phyloP scores from a whole-genome alignment of 345 rosid genomes.

The Linum tenue region DNA sequence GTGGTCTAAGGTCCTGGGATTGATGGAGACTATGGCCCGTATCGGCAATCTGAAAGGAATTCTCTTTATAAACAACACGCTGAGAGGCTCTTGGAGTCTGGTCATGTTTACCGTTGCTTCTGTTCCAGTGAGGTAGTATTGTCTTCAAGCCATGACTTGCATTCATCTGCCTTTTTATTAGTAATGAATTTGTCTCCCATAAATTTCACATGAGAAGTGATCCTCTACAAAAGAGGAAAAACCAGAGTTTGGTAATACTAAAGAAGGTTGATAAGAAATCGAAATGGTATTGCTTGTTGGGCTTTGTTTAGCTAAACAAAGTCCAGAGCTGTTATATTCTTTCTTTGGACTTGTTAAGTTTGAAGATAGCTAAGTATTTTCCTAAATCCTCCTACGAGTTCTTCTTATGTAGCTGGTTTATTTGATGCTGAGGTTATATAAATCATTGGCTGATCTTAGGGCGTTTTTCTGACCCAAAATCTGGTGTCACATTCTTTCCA shows the following conservation, averaged over 20 bases:
- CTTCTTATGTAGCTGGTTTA: no score
- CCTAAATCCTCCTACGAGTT: background rate
- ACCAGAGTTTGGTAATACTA: background rate
- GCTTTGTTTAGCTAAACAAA: no score
- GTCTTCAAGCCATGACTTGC: background rate
- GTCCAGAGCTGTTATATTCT: no score
- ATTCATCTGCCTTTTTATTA: background rate
- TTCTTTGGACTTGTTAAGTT: no score
- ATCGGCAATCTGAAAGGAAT: slow-evolving; percentile 90
- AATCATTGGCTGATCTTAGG: no score
- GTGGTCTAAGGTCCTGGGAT: slow-evolving; percentile 52
- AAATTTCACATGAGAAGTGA: no score
- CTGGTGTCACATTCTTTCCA: slow-evolving; percentile 15
- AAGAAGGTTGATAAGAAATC: background rate
- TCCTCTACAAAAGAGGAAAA: no score
- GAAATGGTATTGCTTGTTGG: no score
- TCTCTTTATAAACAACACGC: slow-evolving; percentile 66
- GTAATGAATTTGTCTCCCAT: no score
- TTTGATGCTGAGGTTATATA: no score
- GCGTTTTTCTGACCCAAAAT: background rate
- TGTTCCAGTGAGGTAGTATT: slow-evolving; percentile 65
- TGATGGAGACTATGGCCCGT: slow-evolving; percentile 81
- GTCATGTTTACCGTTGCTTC: slow-evolving; percentile 84
- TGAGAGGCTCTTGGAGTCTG: slow-evolving; percentile 69
- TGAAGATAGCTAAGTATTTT: no score